Conservation (phyloP, 129 eudicot species). For the Lonicera japonica region DNA sequence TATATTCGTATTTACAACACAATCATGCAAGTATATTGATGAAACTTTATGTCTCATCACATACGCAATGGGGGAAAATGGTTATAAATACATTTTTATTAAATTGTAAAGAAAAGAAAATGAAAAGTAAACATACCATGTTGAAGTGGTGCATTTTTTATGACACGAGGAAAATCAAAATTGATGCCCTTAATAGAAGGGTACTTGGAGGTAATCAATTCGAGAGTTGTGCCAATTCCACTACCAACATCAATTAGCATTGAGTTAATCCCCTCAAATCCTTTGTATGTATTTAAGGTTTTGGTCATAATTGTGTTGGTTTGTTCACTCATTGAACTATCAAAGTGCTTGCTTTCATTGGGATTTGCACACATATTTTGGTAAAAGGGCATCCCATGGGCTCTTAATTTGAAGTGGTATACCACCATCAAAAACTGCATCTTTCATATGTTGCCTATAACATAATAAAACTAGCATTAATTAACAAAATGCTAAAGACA, state of each 20-base stretch:
- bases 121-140: constrained; percentile 4
- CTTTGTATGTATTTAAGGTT: constrained; percentile 13
- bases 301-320: constrained; percentile 16
- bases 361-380: constrained; percentile 6
- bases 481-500: neutral
- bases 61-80: too few species aligned
- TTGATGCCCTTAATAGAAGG: constrained; percentile 20
- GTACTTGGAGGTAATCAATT: constrained; percentile 8
- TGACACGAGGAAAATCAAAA: constrained; percentile 18
- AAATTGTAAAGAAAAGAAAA: too few species aligned
- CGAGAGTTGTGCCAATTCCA: constrained; percentile 10
- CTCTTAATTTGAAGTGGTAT: constrained; percentile 15
- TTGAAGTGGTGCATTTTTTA: constrained; percentile 13
- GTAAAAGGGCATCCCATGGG: constrained; percentile 7
- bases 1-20: too few species aligned
- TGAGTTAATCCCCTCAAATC: constrained; percentile 7
- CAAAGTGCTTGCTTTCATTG: constrained; percentile 8
- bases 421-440: constrained; percentile 15
- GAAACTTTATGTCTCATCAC: too few species aligned
- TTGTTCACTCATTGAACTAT: constrained; percentile 13
- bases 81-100: too few species aligned
- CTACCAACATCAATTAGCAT: constrained; percentile 23
- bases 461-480: too few species aligned
- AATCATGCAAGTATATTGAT: too few species aligned
- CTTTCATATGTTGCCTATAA: constrained; percentile 16